Evolutionary conservation across 2,329 filamentous ascomycete genomes (phyloP).

Genomic region (Rhynchosporium secalis): DNA sequence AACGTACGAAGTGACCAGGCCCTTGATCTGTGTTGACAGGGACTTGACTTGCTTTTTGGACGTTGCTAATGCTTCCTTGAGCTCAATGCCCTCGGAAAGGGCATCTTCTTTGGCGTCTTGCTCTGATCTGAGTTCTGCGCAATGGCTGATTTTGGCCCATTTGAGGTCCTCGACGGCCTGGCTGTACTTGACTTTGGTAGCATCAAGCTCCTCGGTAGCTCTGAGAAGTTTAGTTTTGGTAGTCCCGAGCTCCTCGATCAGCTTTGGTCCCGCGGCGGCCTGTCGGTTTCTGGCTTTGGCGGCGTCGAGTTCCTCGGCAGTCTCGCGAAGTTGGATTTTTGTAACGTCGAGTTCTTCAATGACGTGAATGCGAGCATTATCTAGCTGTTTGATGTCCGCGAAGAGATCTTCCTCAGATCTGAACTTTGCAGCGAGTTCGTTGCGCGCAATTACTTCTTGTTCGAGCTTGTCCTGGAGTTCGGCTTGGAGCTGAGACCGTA

Average conservation of each 20-base stretch:
- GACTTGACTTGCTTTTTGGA: not conserved
- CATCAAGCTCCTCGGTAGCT: not conserved
- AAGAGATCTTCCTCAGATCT: not conserved
- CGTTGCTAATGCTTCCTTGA: not conserved
- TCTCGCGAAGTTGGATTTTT: no score
- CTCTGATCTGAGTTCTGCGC: no score
- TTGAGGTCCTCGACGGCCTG: not conserved
- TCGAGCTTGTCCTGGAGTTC: no score
- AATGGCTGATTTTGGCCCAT: no score
- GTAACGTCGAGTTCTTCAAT: not conserved
- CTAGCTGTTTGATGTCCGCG: not conserved
- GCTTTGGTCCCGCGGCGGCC: not conserved
- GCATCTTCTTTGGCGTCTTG: not conserved
- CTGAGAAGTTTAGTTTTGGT: not conserved
- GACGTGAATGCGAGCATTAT: not conserved
- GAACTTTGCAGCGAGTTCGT: no score
- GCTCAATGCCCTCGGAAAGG: not conserved
- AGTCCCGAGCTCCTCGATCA: not conserved
- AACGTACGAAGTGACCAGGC: not conserved
- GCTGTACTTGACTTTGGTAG: not conserved
- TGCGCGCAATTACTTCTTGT: no score
- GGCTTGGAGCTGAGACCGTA: not conserved
- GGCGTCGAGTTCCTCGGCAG: not conserved
- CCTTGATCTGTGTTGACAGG: not conserved
- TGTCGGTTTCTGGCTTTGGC: not conserved